A percentile compares a stretch with the other conserved stretches of the same genome.
Conservation (phyloP, 495 filamentous ascomycete species). For the Entonaema liquescens region DNA sequence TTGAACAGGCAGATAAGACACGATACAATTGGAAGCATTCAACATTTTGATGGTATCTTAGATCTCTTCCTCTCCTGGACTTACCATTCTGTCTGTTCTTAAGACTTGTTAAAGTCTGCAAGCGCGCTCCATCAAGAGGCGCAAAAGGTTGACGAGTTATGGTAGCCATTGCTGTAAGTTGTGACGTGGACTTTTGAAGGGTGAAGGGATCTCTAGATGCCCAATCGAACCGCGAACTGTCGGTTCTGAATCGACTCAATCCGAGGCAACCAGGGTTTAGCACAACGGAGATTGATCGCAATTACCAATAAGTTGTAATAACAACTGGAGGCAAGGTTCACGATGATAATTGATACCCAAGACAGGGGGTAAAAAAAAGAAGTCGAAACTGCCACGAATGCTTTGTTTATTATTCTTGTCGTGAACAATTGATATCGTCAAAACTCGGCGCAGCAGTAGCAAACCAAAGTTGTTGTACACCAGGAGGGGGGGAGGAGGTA, state of each 20-base stretch:
- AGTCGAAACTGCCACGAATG: constrained; percentile 25
- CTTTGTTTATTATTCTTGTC: constrained; percentile 45
- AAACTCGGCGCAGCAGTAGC: constrained; percentile 18
- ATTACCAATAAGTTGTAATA: constrained; percentile 19
- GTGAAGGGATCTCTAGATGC: constrained; percentile 17
- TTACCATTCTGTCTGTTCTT: constrained; percentile 74
- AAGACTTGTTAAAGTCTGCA: constrained; percentile 64
- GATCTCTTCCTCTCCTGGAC: constrained; percentile 36
- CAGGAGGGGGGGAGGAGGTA: constrained; percentile 32
- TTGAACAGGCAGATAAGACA: constrained; percentile 4
- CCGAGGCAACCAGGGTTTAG: constrained; percentile 24
- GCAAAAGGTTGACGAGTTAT: constrained; percentile 66
- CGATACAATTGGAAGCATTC: constrained; percentile 5
- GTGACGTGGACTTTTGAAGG: constrained; percentile 32
- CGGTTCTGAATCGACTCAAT: constrained; percentile 24
- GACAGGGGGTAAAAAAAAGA: constrained; percentile 9
- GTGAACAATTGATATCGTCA: constrained; percentile 32
- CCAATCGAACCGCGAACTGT: constrained; percentile 23
- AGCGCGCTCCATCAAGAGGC: constrained; percentile 59
- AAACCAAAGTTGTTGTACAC: constrained; percentile 26
- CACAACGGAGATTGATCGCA: constrained; percentile 23
- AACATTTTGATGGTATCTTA: neutral
- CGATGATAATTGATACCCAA: constrained; percentile 23
- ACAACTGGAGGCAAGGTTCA: constrained; percentile 19
- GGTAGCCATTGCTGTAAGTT: constrained; percentile 52